Evolutionary conservation across 805 yeast species (phyloP), one percentile per base, ranked within the genome.

Genomic region (Saccharomyces mikatae): DNA sequence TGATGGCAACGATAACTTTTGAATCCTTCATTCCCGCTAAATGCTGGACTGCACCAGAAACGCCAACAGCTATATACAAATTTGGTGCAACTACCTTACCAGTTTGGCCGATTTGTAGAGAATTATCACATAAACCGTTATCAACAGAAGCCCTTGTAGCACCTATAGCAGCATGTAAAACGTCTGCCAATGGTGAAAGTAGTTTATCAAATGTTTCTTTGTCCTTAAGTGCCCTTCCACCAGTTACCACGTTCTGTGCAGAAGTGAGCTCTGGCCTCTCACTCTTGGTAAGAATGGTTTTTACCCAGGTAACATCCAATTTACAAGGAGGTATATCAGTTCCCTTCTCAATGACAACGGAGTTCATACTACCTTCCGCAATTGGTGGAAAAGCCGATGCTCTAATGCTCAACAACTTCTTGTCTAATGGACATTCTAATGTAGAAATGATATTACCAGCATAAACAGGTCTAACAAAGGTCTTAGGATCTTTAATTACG

Each of bases 71-170:
- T 48, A 94, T 73, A 70, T 94, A 94, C 58, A 91, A 78, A 46
- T 91, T 96, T 46, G 99, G 99, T 6, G 98, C 98, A 32, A 94
- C 95, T 53, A 91, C 91, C 71, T 94, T 94, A 63, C 99, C 99
- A 9, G 99, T 92, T 74, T 92, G 99, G 53, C 99, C 99, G 58
- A 92, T 91, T 74, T 92, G 99, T 63, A 92, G 79, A 8, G 98
- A 90, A 74, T 92, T 94, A 68, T 94, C 98, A 67, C 96, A 90
- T 70, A 81, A 90, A 0, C 97, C 98, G 48, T 95, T 79, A 72
- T 92, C 99, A 26, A 94, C 99, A 32, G 98, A 99, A 21, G 97
- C 98, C 71, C 99, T 84, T 6, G 97, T 89, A 3, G 98, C 98
- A 65, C 99, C 99, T 50, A 92, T 86, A 53, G 96, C 98, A 2